Percentiles rank a stretch among this genome's conserved stretches.
These are phyloP conservation scores for Lichina pygmaea DNA, from an alignment of 495 filamentous ascomycete species.

Conservation along the genomic window DNA sequence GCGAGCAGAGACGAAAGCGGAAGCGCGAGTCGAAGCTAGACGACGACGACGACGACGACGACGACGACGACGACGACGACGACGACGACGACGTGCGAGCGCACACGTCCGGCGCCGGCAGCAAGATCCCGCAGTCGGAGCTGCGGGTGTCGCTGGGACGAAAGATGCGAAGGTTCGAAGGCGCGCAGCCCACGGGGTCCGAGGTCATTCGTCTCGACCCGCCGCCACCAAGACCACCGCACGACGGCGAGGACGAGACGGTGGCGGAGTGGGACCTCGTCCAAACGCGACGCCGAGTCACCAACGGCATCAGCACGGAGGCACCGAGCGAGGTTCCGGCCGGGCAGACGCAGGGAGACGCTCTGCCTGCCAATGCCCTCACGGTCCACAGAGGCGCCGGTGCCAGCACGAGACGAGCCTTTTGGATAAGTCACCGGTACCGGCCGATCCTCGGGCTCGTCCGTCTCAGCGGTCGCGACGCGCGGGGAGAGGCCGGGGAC, in stretches of 20 bases:
- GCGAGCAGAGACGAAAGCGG: slow-evolving; percentile 11
- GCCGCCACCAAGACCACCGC: slow-evolving; percentile 11
- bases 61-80: slow-evolving; percentile 9
- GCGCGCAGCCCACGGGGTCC: slow-evolving; percentile 14
- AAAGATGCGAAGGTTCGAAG: slow-evolving; percentile 25
- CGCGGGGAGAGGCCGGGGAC: slow-evolving; percentile 6
- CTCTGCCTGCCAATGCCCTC: not conserved
- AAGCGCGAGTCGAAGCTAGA: slow-evolving; percentile 14
- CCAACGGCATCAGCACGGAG: not conserved
- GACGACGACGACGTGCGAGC: slow-evolving; percentile 9
- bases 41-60: slow-evolving; percentile 10
- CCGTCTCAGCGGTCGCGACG: slow-evolving; percentile 20
- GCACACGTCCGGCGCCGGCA: slow-evolving; percentile 28
- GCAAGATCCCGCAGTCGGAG: slow-evolving; percentile 28
- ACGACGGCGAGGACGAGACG: slow-evolving; percentile 18
- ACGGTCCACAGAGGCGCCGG: not conserved
- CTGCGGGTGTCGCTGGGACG: slow-evolving; percentile 27
- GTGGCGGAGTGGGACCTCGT: slow-evolving; percentile 6
- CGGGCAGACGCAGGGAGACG: not conserved
- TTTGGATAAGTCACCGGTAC: slow-evolving; percentile 78
- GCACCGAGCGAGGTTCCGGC: not conserved
- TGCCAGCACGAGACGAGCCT: not conserved
- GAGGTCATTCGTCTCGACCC: slow-evolving; percentile 20
- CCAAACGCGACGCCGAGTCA: not conserved
- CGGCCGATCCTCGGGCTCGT: slow-evolving; percentile 74